Conservation (phyloP, 2,329 filamentous ascomycete species). For the Exophiala sp. region DNA sequence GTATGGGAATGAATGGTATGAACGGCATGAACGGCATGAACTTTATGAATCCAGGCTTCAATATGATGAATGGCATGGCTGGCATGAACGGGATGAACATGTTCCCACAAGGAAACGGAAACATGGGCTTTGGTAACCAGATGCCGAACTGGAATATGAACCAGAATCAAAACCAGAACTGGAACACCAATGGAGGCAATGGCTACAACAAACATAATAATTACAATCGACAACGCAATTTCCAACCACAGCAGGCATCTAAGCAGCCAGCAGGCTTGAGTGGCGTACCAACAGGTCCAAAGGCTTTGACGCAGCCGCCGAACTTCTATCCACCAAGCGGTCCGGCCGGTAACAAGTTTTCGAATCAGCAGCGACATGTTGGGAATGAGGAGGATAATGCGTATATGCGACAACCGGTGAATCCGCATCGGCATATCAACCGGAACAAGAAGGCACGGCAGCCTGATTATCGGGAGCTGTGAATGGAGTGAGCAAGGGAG, state of each 20-base stretch:
- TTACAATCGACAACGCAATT: constrained; percentile 17
- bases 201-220: constrained; percentile 13
- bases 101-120: constrained; percentile 32
- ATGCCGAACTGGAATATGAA: constrained; percentile 31
- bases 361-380: constrained; percentile 56
- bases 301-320: constrained; percentile 19
- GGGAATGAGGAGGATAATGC: constrained; percentile 76
- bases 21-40: constrained; percentile 39
- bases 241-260: constrained; percentile 17
- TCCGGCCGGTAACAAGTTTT: constrained; percentile 40
- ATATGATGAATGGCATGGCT: constrained; percentile 35
- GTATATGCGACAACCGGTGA: constrained; percentile 94
- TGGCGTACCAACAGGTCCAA: constrained; percentile 27
- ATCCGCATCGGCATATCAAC: constrained; percentile 85
- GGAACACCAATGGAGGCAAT: constrained; percentile 34
- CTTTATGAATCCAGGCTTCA: constrained; percentile 27
- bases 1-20: constrained; percentile 29
- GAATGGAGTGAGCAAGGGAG: background rate
- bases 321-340: constrained; percentile 22
- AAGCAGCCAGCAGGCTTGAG: constrained; percentile 31
- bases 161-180: constrained; percentile 29
- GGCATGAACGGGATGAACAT: constrained; percentile 31
- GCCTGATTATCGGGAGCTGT: constrained; percentile 83
- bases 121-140: constrained; percentile 32
- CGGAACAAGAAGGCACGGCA: constrained; percentile 70